Evolutionary conservation across 2,329 filamentous ascomycete genomes (phyloP), one percentile per base, ranked within the genome.

Genomic region (Paecilomyces niveus): DNA sequence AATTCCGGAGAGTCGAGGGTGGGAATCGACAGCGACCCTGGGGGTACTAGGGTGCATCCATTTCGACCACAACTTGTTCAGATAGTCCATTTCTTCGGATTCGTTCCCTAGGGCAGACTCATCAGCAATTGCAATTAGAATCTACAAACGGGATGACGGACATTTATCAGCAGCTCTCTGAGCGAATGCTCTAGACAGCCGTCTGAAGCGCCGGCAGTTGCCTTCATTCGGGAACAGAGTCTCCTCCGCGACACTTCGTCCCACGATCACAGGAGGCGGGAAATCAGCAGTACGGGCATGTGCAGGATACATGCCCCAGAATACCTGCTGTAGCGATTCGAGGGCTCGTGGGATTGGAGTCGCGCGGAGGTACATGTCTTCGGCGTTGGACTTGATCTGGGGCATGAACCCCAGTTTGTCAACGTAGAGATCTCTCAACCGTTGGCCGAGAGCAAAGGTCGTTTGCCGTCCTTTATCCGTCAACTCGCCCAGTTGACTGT

Each of bases 1-100:
- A 67, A 99, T 88, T 56, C 94, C 94, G 5, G 87, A 92, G 11
- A 97, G 80, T 52, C 92, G 83, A 0, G 94, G 94, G 60, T 88
- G 87, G 0, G 87, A 87, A 72, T 97, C 92, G 8, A 97, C 90
- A 26, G 89, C 89, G 8, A 97, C 86, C 45, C 82, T 81, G 10
- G 83, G 83, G 31, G 80, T 81, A 35, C 81, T 81, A 7, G 85
- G 81, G 0, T 91, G 90, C 89, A 97, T 96, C 85, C 89, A 96
- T 72, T 89, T 91, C 35, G 88, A 86, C 57, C 92, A 85, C 59
- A 89, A 76, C 60, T 83, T 86, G 66, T 89, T 92, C 24, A 97
- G 78, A 70, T 96, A 92, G 32, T 83, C 82, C 87, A 97, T 93
- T 59, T 97, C 90, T 13, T 87, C 81, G 0, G 88, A 85, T 35